phyloP scores from a whole-genome alignment of 345 rosid species.

The Iberis pinnata region DNA sequence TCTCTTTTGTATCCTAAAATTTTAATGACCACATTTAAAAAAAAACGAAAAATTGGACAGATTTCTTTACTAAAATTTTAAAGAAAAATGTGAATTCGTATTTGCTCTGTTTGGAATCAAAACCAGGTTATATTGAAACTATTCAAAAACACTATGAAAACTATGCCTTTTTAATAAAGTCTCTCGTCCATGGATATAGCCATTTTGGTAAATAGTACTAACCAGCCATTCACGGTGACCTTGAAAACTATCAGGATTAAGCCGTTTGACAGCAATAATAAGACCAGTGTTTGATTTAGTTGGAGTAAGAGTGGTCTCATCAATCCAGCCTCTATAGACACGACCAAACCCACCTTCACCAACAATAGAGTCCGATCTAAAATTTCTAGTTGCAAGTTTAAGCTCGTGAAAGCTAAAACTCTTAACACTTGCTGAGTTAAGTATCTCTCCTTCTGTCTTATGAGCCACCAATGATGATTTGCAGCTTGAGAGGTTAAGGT shows the following conservation, averaged over 20 bases:
- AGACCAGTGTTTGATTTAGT: conserved; percentile 73
- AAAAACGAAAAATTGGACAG: too few species aligned
- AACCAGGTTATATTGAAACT: too few species aligned
- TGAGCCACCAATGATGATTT: conserved; percentile 40
- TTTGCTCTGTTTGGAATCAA: background rate
- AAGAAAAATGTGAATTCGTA: too few species aligned
- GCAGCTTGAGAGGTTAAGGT: conserved; percentile 38
- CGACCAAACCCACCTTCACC: conserved; percentile 98
- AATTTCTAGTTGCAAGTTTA: conserved; percentile 75
- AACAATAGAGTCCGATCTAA: conserved; percentile 85
- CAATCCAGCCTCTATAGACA: conserved; percentile 93
- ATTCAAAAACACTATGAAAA: too few species aligned
- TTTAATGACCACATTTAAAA: too few species aligned
- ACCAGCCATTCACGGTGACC: conserved; percentile 99
- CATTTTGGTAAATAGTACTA: conserved; percentile 5
- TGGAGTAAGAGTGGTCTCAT: conserved; percentile 58
- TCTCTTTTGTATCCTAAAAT: too few species aligned
- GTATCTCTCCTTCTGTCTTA: conserved; percentile 69
- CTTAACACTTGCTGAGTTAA: conserved; percentile 59
- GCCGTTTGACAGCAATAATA: conserved; percentile 84
- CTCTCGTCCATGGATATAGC: too few species aligned
- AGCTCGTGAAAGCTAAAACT: conserved; percentile 62
- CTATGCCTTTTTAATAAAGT: too few species aligned
- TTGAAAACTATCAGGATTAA: conserved; percentile 78
- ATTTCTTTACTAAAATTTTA: too few species aligned